phyloP scores from a whole-genome alignment of 352 stramenopile species.

The Globisporangium carolinianum region DNA sequence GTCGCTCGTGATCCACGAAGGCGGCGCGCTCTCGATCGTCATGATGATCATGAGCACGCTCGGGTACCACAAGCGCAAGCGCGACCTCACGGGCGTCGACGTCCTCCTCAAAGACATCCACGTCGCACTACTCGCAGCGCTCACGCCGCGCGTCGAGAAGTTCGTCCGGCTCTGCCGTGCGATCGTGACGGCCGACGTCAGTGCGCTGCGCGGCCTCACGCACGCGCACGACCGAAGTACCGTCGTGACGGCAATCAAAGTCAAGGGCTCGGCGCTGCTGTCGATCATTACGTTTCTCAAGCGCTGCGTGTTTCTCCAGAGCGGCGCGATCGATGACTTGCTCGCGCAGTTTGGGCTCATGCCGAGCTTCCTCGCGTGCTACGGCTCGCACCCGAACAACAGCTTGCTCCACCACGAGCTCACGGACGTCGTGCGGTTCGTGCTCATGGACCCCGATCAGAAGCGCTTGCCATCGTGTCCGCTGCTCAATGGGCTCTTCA shows the following conservation, averaged over 20 bases:
- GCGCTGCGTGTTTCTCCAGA: constrained; percentile 77
- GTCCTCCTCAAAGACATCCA: constrained; percentile 43
- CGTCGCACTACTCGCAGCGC: constrained; percentile 30
- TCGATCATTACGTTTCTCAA: constrained; percentile 81
- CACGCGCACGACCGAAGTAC: constrained; percentile 28
- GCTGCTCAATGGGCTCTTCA: constrained; percentile 74
- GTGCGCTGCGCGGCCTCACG: constrained; percentile 32
- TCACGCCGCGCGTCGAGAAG: constrained; percentile 68
- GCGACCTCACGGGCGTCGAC: constrained; percentile 70
- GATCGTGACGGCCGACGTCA: constrained; percentile 54
- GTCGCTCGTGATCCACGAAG: constrained; percentile 63
- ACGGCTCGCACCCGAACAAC: constrained; percentile 72
- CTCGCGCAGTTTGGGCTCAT: constrained; percentile 74
- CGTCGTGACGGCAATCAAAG: constrained; percentile 33
- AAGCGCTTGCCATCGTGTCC: constrained; percentile 73
- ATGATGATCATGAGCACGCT: constrained; percentile 85
- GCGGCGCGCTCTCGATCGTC: constrained; percentile 73
- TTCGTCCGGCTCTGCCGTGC: constrained; percentile 69
- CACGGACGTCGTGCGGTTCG: constrained; percentile 82
- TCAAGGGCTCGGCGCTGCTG: constrained; percentile 63
- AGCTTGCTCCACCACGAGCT: constrained; percentile 81
- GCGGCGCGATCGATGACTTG: constrained; percentile 54
- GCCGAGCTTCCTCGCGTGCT: constrained; percentile 75
- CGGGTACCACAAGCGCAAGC: constrained; percentile 80
- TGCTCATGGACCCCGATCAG: constrained; percentile 79